Percentiles rank a stretch among this genome's conserved stretches.
phyloP scores from a whole-genome alignment of 2,329 filamentous ascomycete genomes.

The Lithohypha guttulata region DNA sequence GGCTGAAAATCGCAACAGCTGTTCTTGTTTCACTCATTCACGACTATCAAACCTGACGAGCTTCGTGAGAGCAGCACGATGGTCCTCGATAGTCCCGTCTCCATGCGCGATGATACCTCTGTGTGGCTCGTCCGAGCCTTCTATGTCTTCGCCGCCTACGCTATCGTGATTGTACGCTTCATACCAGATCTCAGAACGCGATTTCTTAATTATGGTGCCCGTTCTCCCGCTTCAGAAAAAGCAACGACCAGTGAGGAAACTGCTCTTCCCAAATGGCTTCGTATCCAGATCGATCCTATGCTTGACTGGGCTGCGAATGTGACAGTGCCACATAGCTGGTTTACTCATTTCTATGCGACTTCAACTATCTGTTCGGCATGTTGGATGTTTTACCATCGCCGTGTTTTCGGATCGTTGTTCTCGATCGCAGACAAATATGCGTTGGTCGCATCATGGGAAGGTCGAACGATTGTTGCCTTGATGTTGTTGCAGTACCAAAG shows the following conservation, averaged over 20 bases:
- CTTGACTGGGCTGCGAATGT: slow-evolving; percentile 43
- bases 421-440: background rate
- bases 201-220: slow-evolving; percentile 52
- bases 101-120: slow-evolving; percentile 1
- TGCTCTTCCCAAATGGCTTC: slow-evolving; percentile 4
- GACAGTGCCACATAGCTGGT: slow-evolving; percentile 78
- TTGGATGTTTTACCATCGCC: slow-evolving; percentile 44
- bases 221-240: slow-evolving; percentile 22
- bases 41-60: background rate
- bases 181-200: slow-evolving; percentile 42
- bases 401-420: slow-evolving; percentile 33
- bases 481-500: slow-evolving; percentile 66
- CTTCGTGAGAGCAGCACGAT: background rate
- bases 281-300: slow-evolving; percentile 16
- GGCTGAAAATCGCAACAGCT: too few species aligned
- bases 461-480: slow-evolving; percentile 31
- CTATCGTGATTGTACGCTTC: slow-evolving; percentile 41
- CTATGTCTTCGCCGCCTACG: slow-evolving; percentile 18
- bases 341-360: slow-evolving; percentile 72
- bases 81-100: background rate
- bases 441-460: background rate
- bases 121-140: slow-evolving; percentile 15
- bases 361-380: slow-evolving; percentile 60
- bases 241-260: background rate
- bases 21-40: too few species aligned